Percentiles rank a stretch among this genome's conserved stretches.
These are phyloP conservation scores for Solanum bukasovii DNA, from an alignment of 257 asterid species.

Conservation along the genomic window DNA sequence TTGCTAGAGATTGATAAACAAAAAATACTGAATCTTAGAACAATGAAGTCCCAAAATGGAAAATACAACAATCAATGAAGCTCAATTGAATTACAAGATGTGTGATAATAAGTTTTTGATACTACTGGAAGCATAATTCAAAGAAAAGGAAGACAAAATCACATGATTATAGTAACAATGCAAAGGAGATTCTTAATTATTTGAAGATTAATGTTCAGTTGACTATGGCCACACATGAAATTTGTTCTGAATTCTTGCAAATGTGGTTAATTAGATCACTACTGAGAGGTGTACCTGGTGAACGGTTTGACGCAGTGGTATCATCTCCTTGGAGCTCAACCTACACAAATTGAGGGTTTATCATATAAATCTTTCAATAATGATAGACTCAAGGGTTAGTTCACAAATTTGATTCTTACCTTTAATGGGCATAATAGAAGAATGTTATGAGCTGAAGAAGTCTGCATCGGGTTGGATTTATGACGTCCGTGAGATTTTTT, in stretches of 20 bases:
- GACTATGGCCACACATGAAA: not conserved
- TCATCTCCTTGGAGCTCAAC: not conserved
- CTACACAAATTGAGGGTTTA: not conserved
- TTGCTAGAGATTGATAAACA: too few relatives aligned
- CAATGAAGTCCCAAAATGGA: not conserved
- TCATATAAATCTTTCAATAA: not conserved
- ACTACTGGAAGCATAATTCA: not conserved
- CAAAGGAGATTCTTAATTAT: not conserved
- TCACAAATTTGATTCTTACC: too few relatives aligned
- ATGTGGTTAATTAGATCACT: not conserved
- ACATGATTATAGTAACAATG: not conserved
- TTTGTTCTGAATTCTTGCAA: too few relatives aligned
- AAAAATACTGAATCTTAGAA: not conserved
- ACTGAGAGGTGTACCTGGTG: not conserved
- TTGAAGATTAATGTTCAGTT: not conserved
- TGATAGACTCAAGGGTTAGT: too few relatives aligned
- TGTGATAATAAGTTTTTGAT: too few relatives aligned
- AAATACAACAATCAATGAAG: too few relatives aligned
- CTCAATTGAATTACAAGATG: not conserved
- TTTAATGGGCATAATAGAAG: too few relatives aligned
- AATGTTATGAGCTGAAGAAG: too few relatives aligned
- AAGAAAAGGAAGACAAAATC: not conserved
- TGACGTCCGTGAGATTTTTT: too few relatives aligned
- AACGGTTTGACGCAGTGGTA: not conserved
- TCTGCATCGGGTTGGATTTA: too few relatives aligned